These are phyloP conservation scores for Chenopodium formosanum DNA, from an alignment of 148 eudicot genomes.

Conservation along the genomic window DNA sequence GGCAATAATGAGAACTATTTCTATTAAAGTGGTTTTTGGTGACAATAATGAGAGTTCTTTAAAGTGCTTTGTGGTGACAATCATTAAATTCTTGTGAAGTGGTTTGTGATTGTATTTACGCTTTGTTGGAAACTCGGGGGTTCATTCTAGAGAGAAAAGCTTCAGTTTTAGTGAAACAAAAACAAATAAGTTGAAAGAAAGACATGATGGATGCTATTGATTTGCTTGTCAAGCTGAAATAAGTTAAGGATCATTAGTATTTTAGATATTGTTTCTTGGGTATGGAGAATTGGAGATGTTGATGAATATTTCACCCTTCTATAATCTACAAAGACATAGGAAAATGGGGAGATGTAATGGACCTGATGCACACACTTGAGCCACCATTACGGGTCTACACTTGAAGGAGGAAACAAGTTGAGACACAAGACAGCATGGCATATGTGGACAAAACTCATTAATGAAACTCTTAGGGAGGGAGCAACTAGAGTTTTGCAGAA, in stretches of 20 bases:
- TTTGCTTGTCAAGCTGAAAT: not conserved
- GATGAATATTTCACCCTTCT: not conserved
- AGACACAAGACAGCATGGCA: no score
- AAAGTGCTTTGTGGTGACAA: not conserved
- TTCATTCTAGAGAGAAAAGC: not conserved
- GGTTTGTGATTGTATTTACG: not conserved
- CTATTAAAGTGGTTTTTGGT: not conserved
- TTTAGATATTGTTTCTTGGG: not conserved
- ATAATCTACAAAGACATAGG: not conserved
- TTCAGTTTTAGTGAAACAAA: not conserved
- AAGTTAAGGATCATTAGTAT: not conserved
- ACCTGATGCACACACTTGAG: no score
- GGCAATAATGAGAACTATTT: not conserved
- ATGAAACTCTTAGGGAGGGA: no score
- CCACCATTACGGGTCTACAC: no score
- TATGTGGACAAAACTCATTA: no score
- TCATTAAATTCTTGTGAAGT: not conserved
- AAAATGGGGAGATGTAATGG: no score
- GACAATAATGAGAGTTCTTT: not conserved
- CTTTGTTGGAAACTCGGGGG: not conserved
- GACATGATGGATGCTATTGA: not conserved
- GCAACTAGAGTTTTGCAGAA: no score
- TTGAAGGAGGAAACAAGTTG: no score
- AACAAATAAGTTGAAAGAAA: not conserved
- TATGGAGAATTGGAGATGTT: not conserved